phyloP scores from a whole-genome alignment of 139 green algal species.

The Chlorella sp. region DNA sequence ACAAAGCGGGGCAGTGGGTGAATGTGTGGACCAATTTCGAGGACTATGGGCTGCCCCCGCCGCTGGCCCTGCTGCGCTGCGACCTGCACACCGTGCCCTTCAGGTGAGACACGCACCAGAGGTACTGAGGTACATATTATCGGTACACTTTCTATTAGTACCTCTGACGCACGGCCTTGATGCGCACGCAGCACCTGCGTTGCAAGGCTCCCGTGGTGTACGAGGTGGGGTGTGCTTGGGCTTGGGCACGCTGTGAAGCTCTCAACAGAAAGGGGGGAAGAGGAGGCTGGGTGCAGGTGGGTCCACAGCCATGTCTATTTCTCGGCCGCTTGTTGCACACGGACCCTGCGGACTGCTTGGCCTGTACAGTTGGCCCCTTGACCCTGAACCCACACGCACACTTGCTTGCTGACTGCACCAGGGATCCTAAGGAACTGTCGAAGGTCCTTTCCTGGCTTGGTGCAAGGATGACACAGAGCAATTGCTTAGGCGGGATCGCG shows the following conservation, averaged over 20 bases:
- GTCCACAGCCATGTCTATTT: too few relatives aligned
- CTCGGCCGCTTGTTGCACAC: too few relatives aligned
- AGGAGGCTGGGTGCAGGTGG: neutral
- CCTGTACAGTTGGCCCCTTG: neutral
- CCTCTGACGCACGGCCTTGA: neutral
- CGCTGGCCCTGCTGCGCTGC: conserved; percentile 76
- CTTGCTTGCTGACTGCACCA: too few relatives aligned
- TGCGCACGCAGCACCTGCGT: neutral
- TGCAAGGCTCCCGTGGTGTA: neutral
- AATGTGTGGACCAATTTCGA: conserved; percentile 84
- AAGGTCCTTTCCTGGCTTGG: too few relatives aligned
- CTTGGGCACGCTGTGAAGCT: too few relatives aligned
- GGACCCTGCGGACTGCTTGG: too few relatives aligned
- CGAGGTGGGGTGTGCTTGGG: too few relatives aligned
- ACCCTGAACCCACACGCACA: too few relatives aligned
- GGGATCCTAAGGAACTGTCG: too few relatives aligned
- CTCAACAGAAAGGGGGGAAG: too few relatives aligned
- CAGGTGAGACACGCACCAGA: conserved; percentile 31
- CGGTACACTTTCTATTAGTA: neutral
- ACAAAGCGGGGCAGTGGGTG: conserved; percentile 48
- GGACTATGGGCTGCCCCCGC: conserved; percentile 80
- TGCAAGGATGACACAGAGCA: too few relatives aligned
- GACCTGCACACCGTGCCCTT: conserved; percentile 80
- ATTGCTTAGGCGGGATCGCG: too few relatives aligned
- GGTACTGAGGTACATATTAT: neutral